phyloP scores from a whole-genome alignment of 2,329 filamentous ascomycete species.

The Trichoderma breve region DNA sequence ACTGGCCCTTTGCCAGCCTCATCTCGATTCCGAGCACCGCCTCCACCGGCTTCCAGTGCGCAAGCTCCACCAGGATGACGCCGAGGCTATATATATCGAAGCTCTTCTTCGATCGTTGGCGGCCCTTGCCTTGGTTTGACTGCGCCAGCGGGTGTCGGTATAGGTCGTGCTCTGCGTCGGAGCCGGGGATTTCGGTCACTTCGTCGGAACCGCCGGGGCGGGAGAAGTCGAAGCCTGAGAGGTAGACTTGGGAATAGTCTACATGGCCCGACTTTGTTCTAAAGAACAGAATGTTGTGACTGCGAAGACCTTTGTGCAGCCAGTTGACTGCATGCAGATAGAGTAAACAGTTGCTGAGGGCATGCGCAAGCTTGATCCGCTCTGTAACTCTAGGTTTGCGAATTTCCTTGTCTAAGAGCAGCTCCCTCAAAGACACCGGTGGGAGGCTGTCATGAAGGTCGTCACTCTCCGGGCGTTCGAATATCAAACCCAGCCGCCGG shows the following conservation, averaged over 20 bases:
- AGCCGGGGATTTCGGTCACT: conserved; percentile 48
- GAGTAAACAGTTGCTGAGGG: conserved; percentile 51
- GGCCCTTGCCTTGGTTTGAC: conserved; percentile 32
- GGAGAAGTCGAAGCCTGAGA: conserved; percentile 56
- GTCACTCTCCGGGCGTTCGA: conserved; percentile 46
- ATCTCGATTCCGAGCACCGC: conserved; percentile 41
- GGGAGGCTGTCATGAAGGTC: conserved; percentile 36
- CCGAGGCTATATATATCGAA: conserved; percentile 55
- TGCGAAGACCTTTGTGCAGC: conserved; percentile 58
- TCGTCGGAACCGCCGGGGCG: conserved; percentile 50
- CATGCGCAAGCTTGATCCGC: conserved; percentile 50
- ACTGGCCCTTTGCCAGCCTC: conserved; percentile 34
- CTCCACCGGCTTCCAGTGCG: conserved; percentile 51
- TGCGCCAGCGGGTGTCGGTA: conserved; percentile 50
- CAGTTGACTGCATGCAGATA: conserved; percentile 56
- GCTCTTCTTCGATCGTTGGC: conserved; percentile 44
- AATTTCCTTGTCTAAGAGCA: conserved; percentile 38
- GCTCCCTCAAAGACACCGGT: conserved; percentile 47
- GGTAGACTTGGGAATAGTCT: conserved; percentile 41
- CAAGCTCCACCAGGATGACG: conserved; percentile 52
- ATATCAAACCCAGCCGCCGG: conserved; percentile 52
- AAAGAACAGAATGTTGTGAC: conserved; percentile 54
- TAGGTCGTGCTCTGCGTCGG: conserved; percentile 45
- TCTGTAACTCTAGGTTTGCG: conserved; percentile 50
- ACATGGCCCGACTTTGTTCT: conserved; percentile 31